Conservation (phyloP, 257 asterid species). For the Cordia subcordata region DNA sequence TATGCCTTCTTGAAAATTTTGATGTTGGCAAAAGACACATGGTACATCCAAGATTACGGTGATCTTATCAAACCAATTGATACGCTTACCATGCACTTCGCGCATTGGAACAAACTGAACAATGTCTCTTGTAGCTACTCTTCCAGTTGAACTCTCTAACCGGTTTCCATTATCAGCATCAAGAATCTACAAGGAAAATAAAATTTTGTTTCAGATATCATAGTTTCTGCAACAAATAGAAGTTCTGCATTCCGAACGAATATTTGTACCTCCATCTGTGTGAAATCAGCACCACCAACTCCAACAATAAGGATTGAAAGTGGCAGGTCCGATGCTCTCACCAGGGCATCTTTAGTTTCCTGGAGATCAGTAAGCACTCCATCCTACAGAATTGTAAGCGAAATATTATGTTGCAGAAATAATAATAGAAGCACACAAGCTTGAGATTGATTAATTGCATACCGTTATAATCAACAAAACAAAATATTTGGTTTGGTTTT, state of each 20-base stretch:
- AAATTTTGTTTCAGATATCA: neutral
- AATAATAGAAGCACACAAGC: no score
- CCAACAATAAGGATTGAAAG: constrained; percentile 75
- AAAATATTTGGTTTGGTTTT: constrained; percentile 49
- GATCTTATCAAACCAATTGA: no score
- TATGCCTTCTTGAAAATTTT: no score
- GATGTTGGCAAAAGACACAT: no score
- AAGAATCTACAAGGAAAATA: constrained; percentile 37
- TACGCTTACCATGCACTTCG: constrained; percentile 53
- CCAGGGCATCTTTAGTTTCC: constrained; percentile 58
- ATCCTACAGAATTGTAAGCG: constrained; percentile 36
- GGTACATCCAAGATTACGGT: no score
- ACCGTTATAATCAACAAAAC: constrained; percentile 72
- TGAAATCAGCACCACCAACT: constrained; percentile 77
- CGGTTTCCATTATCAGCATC: constrained; percentile 73
- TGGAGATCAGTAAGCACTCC: constrained; percentile 66
- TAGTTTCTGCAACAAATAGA: neutral
- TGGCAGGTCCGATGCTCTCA: constrained; percentile 74
- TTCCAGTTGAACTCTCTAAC: constrained; percentile 60
- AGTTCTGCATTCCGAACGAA: no score
- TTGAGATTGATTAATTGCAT: constrained; percentile 7
- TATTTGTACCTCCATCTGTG: constrained; percentile 58
- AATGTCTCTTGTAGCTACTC: constrained; percentile 75
- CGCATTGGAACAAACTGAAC: constrained; percentile 92
- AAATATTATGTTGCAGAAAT: neutral